Conservation (phyloP, 164 flowering plant genomes). For the Saururus chinensis region DNA sequence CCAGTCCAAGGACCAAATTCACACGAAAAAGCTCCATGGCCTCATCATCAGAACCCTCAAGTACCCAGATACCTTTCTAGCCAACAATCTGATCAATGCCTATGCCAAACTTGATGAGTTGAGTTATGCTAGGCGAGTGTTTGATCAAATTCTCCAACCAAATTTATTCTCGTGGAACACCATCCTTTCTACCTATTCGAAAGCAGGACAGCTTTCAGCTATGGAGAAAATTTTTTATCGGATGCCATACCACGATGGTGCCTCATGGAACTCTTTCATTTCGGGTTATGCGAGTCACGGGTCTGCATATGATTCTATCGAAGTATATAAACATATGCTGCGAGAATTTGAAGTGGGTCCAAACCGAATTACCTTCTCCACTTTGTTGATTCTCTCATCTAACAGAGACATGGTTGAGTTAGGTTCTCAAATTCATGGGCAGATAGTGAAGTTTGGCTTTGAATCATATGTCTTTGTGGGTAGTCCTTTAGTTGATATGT, state of each 20-base stretch:
- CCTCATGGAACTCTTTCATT: slow-evolving; percentile 41
- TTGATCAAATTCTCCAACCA: slow-evolving; percentile 58
- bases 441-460: slow-evolving; percentile 20
- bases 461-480: slow-evolving; percentile 17
- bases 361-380: slow-evolving; percentile 22
- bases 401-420: slow-evolving; percentile 3
- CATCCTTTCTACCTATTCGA: slow-evolving; percentile 56
- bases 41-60: slow-evolving; percentile 34
- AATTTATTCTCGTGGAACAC: slow-evolving; percentile 71
- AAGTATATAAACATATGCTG: slow-evolving; percentile 17
- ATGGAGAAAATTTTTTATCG: slow-evolving; percentile 14
- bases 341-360: slow-evolving; percentile 6
- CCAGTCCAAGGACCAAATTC: slow-evolving; percentile 30
- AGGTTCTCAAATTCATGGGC: slow-evolving; percentile 22
- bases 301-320: slow-evolving; percentile 4
- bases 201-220: slow-evolving; percentile 21
- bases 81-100: slow-evolving; percentile 42
- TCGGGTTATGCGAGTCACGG: slow-evolving; percentile 16
- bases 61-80: slow-evolving; percentile 44
- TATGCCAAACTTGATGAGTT: slow-evolving; percentile 32
- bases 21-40: slow-evolving; percentile 51
- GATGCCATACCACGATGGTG: slow-evolving; percentile 19
- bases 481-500: slow-evolving; percentile 26
- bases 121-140: slow-evolving; percentile 48
- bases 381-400: slow-evolving; percentile 14